These are phyloP conservation scores for Barbarea vulgaris DNA, from an alignment of 345 rosid genomes.

Conservation along the genomic window DNA sequence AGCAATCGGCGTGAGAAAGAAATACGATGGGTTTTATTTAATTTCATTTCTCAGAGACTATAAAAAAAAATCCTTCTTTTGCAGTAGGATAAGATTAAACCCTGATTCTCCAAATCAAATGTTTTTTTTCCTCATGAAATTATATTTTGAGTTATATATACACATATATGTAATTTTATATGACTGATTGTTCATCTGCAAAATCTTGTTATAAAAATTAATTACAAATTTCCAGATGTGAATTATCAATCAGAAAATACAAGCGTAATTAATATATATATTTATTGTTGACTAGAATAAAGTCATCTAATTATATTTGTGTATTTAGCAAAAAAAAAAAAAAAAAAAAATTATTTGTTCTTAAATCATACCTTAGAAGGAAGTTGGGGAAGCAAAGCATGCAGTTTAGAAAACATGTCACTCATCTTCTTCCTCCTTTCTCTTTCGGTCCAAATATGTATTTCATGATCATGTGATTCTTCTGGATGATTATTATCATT, in stretches of 20 bases:
- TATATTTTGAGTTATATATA: not conserved
- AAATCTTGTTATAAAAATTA: not conserved
- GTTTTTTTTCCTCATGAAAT: not conserved
- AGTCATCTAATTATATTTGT: not conserved
- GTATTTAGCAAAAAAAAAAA: no score
- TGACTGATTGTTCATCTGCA: not conserved
- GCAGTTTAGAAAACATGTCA: constrained; percentile 66
- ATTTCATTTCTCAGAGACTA: not conserved
- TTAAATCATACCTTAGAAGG: constrained; percentile 62
- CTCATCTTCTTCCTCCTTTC: constrained; percentile 87
- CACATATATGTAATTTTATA: not conserved
- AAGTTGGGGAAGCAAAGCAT: constrained; percentile 76
- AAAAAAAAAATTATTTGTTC: not conserved
- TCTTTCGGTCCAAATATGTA: constrained; percentile 76
- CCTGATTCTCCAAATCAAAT: not conserved
- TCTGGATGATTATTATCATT: constrained; percentile 13
- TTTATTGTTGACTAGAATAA: not conserved
- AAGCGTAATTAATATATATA: not conserved
- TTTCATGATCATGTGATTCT: constrained; percentile 54
- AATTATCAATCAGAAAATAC: not conserved
- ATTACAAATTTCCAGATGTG: not conserved
- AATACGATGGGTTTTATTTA: not conserved
- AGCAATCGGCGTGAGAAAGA: not conserved
- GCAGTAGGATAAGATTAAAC: not conserved
- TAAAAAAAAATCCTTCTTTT: not conserved